phyloP scores from a whole-genome alignment of 306 rosid genomes.

The Luffa acutangula region DNA sequence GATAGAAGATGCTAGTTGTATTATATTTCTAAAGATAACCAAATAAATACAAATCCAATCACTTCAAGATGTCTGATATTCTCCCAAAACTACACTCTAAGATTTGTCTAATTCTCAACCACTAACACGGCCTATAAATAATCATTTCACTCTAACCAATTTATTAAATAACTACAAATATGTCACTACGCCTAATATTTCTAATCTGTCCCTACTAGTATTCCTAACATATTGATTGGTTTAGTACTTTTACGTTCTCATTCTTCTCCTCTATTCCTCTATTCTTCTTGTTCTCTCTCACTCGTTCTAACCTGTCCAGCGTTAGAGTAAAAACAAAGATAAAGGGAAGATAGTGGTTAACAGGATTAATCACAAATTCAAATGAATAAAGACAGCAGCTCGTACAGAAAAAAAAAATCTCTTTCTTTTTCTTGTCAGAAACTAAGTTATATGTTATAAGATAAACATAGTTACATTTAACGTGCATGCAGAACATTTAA shows the following conservation, averaged over 20 bases:
- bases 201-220: neutral
- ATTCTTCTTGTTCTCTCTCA: neutral
- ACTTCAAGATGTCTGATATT: neutral
- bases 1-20: neutral
- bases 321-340: neutral
- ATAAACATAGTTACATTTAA: neutral
- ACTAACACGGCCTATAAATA: neutral
- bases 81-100: neutral
- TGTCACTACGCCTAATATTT: neutral
- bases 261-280: neutral
- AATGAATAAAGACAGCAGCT: neutral
- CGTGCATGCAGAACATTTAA: neutral
- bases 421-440: neutral
- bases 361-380: neutral
- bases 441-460: too few relatives aligned
- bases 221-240: neutral
- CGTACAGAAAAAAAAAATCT: neutral
- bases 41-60: neutral
- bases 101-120: neutral
- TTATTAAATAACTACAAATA: neutral
- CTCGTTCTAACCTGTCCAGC: neutral
- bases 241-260: neutral
- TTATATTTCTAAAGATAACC: neutral
- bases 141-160: neutral
- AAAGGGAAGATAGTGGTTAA: neutral